phyloP scores from a whole-genome alignment of 768 basidiomycete genomes.

The Boletus barrowsii region DNA sequence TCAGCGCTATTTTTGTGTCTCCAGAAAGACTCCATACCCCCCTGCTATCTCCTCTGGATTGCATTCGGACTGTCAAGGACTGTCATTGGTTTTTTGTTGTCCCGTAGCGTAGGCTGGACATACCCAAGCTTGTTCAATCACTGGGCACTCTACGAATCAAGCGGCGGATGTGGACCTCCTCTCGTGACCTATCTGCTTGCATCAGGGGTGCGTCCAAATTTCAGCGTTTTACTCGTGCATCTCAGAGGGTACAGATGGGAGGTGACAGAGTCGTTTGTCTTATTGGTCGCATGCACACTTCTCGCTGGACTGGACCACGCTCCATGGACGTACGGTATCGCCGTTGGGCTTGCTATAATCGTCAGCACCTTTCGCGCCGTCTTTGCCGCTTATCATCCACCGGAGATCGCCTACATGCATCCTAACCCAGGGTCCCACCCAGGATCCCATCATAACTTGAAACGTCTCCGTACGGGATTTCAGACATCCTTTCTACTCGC shows the following conservation, averaged over 20 bases:
- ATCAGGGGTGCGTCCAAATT: conserved; percentile 14
- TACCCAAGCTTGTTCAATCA: conserved; percentile 39
- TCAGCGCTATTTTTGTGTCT: conserved; percentile 14
- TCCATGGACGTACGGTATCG: conserved; percentile 40
- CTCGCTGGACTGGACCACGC: conserved; percentile 31
- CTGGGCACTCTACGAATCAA: conserved; percentile 38
- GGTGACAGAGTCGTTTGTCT: conserved; percentile 8
- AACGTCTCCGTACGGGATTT: conserved; percentile 13
- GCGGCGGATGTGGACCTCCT: conserved; percentile 37
- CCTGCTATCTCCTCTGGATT: conserved; percentile 24
- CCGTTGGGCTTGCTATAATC: conserved; percentile 25
- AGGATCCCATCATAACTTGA: not conserved
- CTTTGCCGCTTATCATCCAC: not conserved
- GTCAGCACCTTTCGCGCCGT: conserved; percentile 13
- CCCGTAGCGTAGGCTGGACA: conserved; percentile 35
- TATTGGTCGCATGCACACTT: conserved; percentile 9
- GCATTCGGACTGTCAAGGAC: conserved; percentile 17
- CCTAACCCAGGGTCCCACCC: not conserved
- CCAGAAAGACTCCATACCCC: not conserved
- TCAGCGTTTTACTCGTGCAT: not conserved
- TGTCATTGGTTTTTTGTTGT: conserved; percentile 21
- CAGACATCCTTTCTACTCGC: conserved; percentile 21
- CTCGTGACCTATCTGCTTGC: conserved; percentile 23
- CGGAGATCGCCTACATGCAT: not conserved
- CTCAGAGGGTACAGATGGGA: conserved; percentile 17